Evolutionary conservation across 2,329 filamentous ascomycete genomes (phyloP), one percentile per base, ranked within the genome.

Genomic region (Rhexocercosporidium sp.): DNA sequence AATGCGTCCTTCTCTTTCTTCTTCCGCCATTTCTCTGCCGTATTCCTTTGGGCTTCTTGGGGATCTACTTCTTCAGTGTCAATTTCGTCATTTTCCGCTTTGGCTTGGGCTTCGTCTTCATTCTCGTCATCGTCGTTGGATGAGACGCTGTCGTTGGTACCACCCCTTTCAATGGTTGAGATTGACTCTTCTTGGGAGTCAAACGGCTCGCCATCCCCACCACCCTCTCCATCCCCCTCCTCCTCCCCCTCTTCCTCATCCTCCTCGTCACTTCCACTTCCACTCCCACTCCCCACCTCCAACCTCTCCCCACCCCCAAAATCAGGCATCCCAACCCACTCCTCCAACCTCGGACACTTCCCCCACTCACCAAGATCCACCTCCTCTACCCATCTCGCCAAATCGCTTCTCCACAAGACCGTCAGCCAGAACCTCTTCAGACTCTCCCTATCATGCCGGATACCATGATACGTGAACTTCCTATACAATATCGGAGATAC

Each of bases 281-380:
- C 34, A n/a, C 18, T 29, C 56, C 29, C 46, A 22, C 20, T 65
- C 37, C 20, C 54, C 22, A 39, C 53, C 46, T 27, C 51, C 25
- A 47, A 34, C 16, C 18, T 56, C 2, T 63, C n/a, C n/a, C n/a
- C 41, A 60, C 47, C 47, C 3, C 41, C 41, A 16, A 29, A 20
- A n/a, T 5, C 49, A n/a, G 14, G 14, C n/a, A 47, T 25, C 5
- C 59, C 64, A 25, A 66, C 61, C 20, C 54, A 46, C 31, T 69
- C 67, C 37, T 66, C 67, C 31, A 69, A 57, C 16, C 22, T 57
- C 29, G 59, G 44, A 46, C 53, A 63, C 5, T 47, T 7, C 7
- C 63, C 60, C 67, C 69, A 66, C 51, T 71, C 65, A 18, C 67
- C 53, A 29, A 71, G 9, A 63, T 71, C 69, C 47, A 71, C 34